Evolutionary conservation across 768 basidiomycete genomes (phyloP), one percentile per base, ranked within the genome.

Genomic region (Naganishia vaughanmartiniae): DNA sequence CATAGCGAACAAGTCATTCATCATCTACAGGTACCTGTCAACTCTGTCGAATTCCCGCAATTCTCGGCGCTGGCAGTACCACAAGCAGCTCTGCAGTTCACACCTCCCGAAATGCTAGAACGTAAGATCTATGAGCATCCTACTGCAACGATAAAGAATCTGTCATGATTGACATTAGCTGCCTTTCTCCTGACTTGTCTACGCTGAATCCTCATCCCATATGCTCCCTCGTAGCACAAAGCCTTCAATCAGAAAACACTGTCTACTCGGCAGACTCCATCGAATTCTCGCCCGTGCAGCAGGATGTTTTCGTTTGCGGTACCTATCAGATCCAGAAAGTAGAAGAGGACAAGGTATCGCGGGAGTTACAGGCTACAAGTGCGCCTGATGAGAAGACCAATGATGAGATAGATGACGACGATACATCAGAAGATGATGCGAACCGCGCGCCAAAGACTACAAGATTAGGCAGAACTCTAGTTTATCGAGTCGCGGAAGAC

Each of bases 181-280:
- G n/a, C 7, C 48, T 4, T n/a, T 51, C 6, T 7, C 5, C 48
- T 51, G 54, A 10, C 14, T 7, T 33, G 3, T 17, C 31, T 55
- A 17, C 26, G 19, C 17, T 19, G 12, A 17, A 12, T n/a, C 10
- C 28, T 17, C 54, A 28, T 55, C 7, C 7, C 3, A n/a, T 51
- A 26, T 51, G 48, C n/a, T 24, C 36, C 39, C 11, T n/a, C 21
- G 2, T 28, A 72, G 71, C 71, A 28, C 19, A 19, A 39, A 76
- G 76, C 15, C 53, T 78, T 36, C 68, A 70, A 3, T 70, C 67
- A 15, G 67, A 85, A 74, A 87, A 92, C 80, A 95, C 93, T 0
- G 81, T 83, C n/a, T 89, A 87, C 76, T 92, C 92, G 12, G 93
- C 93, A 26, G 93, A 96, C 80, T 87, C 90, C 14, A 85, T 93